Evolutionary conservation across 164 flowering plant genomes (phyloP), one percentile per base, ranked within the genome.

Genomic region (Tinospora cordifolia): DNA sequence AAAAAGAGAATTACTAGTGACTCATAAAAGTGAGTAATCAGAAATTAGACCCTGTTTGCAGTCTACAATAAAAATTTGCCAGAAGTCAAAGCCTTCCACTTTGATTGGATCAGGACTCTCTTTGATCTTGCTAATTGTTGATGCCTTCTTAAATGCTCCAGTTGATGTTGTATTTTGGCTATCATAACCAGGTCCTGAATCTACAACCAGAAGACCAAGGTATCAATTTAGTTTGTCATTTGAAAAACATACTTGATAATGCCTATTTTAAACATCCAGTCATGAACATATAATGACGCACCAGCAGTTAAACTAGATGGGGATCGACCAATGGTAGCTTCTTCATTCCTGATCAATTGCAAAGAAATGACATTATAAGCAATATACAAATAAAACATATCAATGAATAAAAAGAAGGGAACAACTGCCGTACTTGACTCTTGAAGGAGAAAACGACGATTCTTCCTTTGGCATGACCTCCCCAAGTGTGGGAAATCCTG

Each of bases 391-490:
- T 34, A 38, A 21, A 27, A 49, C 17, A 30, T 13, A 63, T n/a
- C 9, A 13, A 15, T 15, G 66, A 4, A 71, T 30, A n/a, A n/a
- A 51, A 49, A 27, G 71, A 24, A 22, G 14, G 12, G n/a, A 36
- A 67, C 24, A 69, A 5, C 58, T 58, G 41, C 44, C 72, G 62
- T 93, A 93, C 98, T 90, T 91, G 83, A 87, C 79, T 80, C 86
- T 85, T 58, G 84, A 76, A 63, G 91, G 86, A 72, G 85, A 76
- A 51, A 84, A 80, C 44, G 82, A 72, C 71, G 87, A 81, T 59
- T 91, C 97, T 78, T 85, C 93, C 75, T 89, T 90, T 62, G 81
- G 51, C 26, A 69, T 66, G 75, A 67, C 81, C 67, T 85, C 92
- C 64, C 80, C 90, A 25, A 75, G 74, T 63, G 67, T 44, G 54